Evolutionary conservation across 2,329 filamentous ascomycete genomes (phyloP), one percentile per base, ranked within the genome.

Genomic region (Pseudogymnoascus sp.): DNA sequence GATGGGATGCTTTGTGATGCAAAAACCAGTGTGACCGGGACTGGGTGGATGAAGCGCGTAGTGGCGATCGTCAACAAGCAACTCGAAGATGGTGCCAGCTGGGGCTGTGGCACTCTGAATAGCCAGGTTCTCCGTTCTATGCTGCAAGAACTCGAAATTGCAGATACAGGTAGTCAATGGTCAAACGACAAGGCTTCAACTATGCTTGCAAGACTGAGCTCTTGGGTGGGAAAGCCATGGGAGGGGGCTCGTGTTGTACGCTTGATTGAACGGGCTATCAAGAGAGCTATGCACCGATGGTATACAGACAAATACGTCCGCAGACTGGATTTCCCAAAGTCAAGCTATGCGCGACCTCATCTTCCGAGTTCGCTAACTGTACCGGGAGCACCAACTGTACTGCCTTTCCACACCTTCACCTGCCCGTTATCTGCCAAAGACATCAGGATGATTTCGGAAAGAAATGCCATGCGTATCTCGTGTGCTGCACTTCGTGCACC

Each of bases 331-430:
- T 82, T 85, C 21, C 77, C 83, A 3, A 69, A 77, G 6, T 81
- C 81, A 10, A 81, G 78, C 68, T 97, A 97, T 74, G 77, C 79
- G 36, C 82, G 95, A 62, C 90, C 91, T 10, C 86, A 85, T 65
- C 79, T 96, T 10, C 95, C 93, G 3, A 76, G 81, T 2, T 83
- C 82, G 45, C 80, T 99, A 34, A 84, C 89, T 0, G 83, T 96
- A 8, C 95, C 95, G 3, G 87, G 90, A 31, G 93, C 95, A 5
- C 95, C 95, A 2, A 99, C 95, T 0, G 93, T 99, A 1, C 81
- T 99, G 0, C 95, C 95, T 0, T 99, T 99, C 73, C 95, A 99
- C 75, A 98, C 95, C 0, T 99, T 99, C 72, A 99, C 95, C 1
- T 96, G 90, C 68, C 95, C 95, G 0, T 80, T 99, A 68, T 92